Evolutionary conservation across 2,329 filamentous ascomycete species (phyloP), one percentile per base, ranked within the genome.

Genomic region (Pseudogymnoascus sp.): DNA sequence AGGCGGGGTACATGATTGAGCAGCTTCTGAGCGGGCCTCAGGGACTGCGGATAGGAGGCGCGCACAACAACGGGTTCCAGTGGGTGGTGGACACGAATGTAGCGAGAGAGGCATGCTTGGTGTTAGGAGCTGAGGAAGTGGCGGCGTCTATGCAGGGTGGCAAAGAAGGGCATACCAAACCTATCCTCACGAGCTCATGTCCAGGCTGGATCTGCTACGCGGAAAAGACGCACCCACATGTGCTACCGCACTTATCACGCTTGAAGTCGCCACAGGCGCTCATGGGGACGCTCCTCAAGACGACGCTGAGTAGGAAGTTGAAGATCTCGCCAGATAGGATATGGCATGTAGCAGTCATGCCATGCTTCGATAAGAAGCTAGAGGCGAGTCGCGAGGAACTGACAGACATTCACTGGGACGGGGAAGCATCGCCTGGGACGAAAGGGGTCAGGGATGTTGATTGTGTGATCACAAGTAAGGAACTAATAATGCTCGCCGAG

Each of bases 171-270:
- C 68, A 74, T 4, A 67, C 71, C 21, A 79, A 79, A 66, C 90
- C 91, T 0, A 86, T 93, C 31, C 82, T 99, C 47, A 91, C 93
- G 8, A 93, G 93, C 3, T 91, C 91, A 19, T 99, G 95, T 74
- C 95, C 95, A 0, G 95, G 95, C 7, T 99, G 96, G 93, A 93
- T 99, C 63, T 99, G 95, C 77, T 99, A 99, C 72, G 93, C 93
- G 26, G 95, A 99, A 75, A 97, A 99, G 78, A 97, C 93, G 63
- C 95, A 99, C 72, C 92, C 95, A 1, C 88, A 97, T 72, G 87
- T 97, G 63, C 82, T 99, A 60, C 91, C 92, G 28, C 92, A 99
- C 75, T 81, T 99, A 62, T 97, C 93, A 64, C 86, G 86, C 60
- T 82, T 97, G 67, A 99, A 97, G 75, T 97, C 93, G 4, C 93